Evolutionary conservation across 1,284 basidiomycete species (phyloP), one percentile per base, ranked within the genome.

Genomic region (Caloboletus firmus): DNA sequence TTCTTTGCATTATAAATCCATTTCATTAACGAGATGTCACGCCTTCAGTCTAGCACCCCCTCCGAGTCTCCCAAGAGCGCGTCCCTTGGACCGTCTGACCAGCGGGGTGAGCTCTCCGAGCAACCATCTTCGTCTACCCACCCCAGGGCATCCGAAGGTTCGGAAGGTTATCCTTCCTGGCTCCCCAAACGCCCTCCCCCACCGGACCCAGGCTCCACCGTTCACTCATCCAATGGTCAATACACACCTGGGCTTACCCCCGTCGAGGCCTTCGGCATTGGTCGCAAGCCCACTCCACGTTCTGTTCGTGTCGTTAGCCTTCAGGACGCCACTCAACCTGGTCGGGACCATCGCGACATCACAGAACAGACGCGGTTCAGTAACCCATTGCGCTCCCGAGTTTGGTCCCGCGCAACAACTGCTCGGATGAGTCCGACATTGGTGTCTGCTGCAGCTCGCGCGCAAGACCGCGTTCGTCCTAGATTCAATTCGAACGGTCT

Each of bases 141-240:
- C 13, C 68, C 68, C 28, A 67, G 72, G 52, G 62, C 65, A 53
- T 78, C 79, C 36, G 75, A 74, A 62, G 75, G 77, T 56, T 85
- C 83, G 10, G 86, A 88, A 61, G 83, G 83, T 24, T 91, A 91
- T 64, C 89, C 89, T 5, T 84, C 85, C 28, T 91, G 89, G 89
- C 82, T 91, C 5, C 89, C 89, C 13, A 82, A 76, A 57, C 79
- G 89, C n/a, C 89, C 89, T 5, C 83, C 83, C 20, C 86, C 81
- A 2, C 89, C 89, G 1, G 82, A 81, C 13, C 89, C 89, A 4
- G 80, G 79, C 5, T 88, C 85, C 11, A 89, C 87, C 4, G 72
- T 85, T 55, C 82, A 84, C 52, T 86, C 83, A 15, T 80, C 79
- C 22, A 74, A 77, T 32, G 76, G 74, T 13, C 72, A 69, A 54